Evolutionary conservation across 306 rosid species (phyloP).

Genomic region (Quercus aquifolioides): DNA sequence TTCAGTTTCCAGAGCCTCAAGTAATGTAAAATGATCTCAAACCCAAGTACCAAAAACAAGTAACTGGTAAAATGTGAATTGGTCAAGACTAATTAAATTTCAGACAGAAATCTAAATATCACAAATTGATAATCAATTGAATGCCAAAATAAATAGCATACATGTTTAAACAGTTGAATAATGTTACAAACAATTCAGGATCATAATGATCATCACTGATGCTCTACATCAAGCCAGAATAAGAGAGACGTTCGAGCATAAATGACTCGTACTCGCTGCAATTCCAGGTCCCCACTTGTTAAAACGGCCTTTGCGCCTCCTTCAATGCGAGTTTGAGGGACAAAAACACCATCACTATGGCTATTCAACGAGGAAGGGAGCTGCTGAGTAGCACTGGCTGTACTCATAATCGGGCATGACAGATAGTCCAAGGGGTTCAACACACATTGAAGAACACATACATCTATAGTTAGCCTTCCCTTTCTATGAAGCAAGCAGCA

Average conservation of each 20-base stretch:
- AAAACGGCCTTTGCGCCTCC: conserved; percentile 93
- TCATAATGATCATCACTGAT: conserved; percentile 25
- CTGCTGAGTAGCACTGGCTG: conserved; percentile 42
- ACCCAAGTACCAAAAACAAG: neutral
- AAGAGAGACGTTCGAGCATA: conserved; percentile 71
- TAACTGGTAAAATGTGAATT: too few relatives aligned
- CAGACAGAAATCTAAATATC: conserved; percentile 5
- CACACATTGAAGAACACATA: conserved; percentile 86
- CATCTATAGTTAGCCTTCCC: conserved; percentile 80
- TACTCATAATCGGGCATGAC: conserved; percentile 83
- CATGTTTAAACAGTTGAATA: conserved; percentile 7
- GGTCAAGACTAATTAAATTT: too few relatives aligned
- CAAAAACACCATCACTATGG: conserved; percentile 59
- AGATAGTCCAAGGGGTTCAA: conserved; percentile 73
- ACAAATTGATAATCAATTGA: neutral
- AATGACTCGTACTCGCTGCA: conserved; percentile 89
- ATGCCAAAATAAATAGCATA: conserved; percentile 9
- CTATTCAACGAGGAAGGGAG: conserved; percentile 43
- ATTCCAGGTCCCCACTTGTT: conserved; percentile 62
- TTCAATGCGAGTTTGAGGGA: conserved; percentile 87
- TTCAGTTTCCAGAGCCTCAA: neutral
- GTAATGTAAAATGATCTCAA: neutral
- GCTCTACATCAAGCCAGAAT: conserved; percentile 93
- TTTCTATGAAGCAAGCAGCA: conserved; percentile 87
- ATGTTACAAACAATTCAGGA: conserved; percentile 18